Evolutionary conservation across 345 rosid genomes (phyloP).

Genomic region (Heritiera littoralis): DNA sequence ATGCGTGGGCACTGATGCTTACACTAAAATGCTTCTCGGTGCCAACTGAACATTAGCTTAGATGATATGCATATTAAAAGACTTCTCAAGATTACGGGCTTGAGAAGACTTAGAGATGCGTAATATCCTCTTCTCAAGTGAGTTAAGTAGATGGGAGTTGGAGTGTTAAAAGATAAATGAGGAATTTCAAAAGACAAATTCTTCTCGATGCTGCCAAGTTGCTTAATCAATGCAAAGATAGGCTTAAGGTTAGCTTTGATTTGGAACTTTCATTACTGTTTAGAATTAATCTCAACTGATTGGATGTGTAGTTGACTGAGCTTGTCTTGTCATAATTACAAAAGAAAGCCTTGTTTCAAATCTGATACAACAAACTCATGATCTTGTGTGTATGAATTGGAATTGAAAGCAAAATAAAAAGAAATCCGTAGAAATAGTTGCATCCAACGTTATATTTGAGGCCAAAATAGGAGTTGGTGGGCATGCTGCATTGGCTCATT

Average conservation of each 20-base stretch:
- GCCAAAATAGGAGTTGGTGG: conserved; percentile 59
- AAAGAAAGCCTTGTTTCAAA: not conserved
- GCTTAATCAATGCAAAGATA: conserved; percentile 63
- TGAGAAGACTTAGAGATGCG: too few relatives aligned
- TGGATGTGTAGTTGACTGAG: not conserved
- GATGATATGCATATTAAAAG: too few relatives aligned
- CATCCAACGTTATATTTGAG: conserved; percentile 30
- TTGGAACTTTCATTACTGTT: not conserved
- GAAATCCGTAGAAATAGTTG: not conserved
- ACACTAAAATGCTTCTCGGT: too few relatives aligned
- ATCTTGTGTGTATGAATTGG: not conserved
- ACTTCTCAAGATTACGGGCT: too few relatives aligned
- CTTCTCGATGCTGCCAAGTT: conserved; percentile 60
- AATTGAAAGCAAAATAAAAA: not conserved
- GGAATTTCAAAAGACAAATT: too few relatives aligned
- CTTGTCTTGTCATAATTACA: not conserved
- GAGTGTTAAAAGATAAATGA: too few relatives aligned
- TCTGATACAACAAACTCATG: too few relatives aligned
- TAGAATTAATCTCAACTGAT: not conserved
- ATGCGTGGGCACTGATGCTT: too few relatives aligned
- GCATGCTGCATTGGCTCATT: conserved; percentile 60
- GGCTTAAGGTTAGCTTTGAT: conserved; percentile 54
- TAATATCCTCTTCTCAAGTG: too few relatives aligned
- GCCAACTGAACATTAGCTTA: too few relatives aligned
- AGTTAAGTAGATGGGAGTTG: too few relatives aligned